These are phyloP conservation scores for Exophiala spinifera DNA, from an alignment of 2,329 filamentous ascomycete species.

Conservation along the genomic window DNA sequence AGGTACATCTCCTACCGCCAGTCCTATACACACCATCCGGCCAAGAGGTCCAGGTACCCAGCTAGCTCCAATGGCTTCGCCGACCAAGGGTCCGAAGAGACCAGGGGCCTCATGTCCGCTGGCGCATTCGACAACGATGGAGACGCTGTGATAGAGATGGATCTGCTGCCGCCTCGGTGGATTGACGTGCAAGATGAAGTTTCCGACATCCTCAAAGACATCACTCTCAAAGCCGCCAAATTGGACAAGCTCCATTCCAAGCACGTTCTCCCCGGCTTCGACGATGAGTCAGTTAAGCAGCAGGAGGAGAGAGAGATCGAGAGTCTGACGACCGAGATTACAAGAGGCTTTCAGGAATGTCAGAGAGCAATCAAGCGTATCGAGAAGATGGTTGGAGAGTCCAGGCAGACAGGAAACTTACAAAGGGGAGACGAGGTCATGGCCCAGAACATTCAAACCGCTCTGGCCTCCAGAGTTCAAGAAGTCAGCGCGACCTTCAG, in stretches of 20 bases:
- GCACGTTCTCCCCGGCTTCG: slow-evolving; percentile 92
- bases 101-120: slow-evolving; percentile 78
- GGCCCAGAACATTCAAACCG: slow-evolving; percentile 94
- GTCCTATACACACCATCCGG: slow-evolving; percentile 92
- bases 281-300: slow-evolving; percentile 86
- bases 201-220: slow-evolving; percentile 72
- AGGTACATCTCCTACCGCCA: slow-evolving; percentile 99
- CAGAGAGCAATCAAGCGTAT: slow-evolving; percentile 85
- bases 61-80: slow-evolving; percentile 58
- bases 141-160: slow-evolving; percentile 97
- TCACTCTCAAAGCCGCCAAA: slow-evolving; percentile 76
- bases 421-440: slow-evolving; percentile 86
- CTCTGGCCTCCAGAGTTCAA: slow-evolving; percentile 80
- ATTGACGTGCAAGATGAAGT: slow-evolving; percentile 94
- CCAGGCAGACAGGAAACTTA: slow-evolving; percentile 65
- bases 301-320: slow-evolving; percentile 90
- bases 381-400: slow-evolving; percentile 80
- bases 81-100: slow-evolving; percentile 63
- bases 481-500: slow-evolving; percentile 88
- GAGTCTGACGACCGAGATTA: slow-evolving; percentile 83
- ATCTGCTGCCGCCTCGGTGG: slow-evolving; percentile 91
- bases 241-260: slow-evolving; percentile 95
- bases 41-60: slow-evolving; percentile 73
- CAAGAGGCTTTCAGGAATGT: slow-evolving; percentile 81
- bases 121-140: slow-evolving; percentile 79